Evolutionary conservation across 805 yeast species (phyloP).

Genomic region (Jamesozyma jinghongensis): DNA sequence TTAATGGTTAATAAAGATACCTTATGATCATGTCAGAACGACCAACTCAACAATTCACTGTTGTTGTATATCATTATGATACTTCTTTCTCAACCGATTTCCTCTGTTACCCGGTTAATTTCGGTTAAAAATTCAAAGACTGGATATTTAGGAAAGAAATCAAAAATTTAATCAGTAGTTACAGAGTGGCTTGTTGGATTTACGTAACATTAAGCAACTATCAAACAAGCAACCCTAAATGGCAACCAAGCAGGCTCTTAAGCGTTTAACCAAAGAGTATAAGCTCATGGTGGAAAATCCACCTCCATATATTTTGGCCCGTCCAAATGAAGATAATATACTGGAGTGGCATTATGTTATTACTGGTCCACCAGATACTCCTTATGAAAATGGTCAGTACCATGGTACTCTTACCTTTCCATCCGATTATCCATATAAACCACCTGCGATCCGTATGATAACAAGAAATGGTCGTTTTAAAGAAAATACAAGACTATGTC

Average conservation of each 20-base stretch:
- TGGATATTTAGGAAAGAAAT: too few relatives aligned
- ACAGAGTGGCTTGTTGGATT: too few relatives aligned
- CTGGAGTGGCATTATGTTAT: constrained; percentile 91
- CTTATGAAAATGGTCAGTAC: constrained; percentile 78
- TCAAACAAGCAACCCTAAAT: too few relatives aligned
- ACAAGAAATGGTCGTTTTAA: constrained; percentile 88
- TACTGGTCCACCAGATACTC: constrained; percentile 86
- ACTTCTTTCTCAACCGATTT: too few relatives aligned
- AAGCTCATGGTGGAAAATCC: constrained; percentile 69
- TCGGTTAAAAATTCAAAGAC: too few relatives aligned
- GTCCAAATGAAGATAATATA: constrained; percentile 80
- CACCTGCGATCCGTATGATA: constrained; percentile 80
- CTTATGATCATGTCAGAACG: too few relatives aligned
- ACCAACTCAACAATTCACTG: too few relatives aligned
- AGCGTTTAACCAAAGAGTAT: constrained; percentile 66
- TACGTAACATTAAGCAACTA: too few relatives aligned
- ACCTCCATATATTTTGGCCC: constrained; percentile 75
- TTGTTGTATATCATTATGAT: too few relatives aligned
- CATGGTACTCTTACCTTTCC: constrained; percentile 85
- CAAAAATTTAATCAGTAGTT: too few relatives aligned
- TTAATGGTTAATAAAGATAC: too few relatives aligned
- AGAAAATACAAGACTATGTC: constrained; percentile 71
- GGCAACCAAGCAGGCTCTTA: constrained; percentile 40
- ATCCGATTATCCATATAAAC: constrained; percentile 79
- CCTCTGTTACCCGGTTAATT: too few relatives aligned